Conservation (phyloP, 2,329 filamentous ascomycete species). For the Colletotrichum chlorophyti region DNA sequence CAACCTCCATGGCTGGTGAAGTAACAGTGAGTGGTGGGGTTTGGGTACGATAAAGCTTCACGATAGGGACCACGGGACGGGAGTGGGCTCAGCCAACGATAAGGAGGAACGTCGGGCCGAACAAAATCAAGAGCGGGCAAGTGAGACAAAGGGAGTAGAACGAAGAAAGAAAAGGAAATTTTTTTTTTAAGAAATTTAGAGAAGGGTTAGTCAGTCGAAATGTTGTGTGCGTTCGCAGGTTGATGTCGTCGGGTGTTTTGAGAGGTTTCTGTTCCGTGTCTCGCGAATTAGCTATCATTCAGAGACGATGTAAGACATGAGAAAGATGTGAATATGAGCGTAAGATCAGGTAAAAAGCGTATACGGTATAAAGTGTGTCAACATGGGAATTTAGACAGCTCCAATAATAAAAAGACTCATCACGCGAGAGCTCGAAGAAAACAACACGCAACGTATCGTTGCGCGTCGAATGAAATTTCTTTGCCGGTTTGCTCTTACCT, state of each 20-base stretch:
- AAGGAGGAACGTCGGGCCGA: neutral
- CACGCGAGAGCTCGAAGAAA: slow-evolving; percentile 37
- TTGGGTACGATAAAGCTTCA: neutral
- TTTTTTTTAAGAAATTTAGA: too few species aligned
- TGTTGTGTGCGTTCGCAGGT: slow-evolving; percentile 27
- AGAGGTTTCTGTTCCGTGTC: slow-evolving; percentile 7
- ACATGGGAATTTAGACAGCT: slow-evolving; percentile 76
- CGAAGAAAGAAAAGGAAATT: neutral
- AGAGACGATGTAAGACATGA: neutral
- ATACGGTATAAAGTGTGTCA: slow-evolving; percentile 64
- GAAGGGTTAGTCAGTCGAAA: neutral
- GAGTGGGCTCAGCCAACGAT: neutral
- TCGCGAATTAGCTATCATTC: slow-evolving; percentile 27
- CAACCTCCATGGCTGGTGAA: slow-evolving; percentile 44
- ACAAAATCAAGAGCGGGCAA: neutral
- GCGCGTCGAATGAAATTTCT: too few species aligned
- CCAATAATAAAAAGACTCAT: slow-evolving; percentile 69
- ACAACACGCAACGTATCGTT: too few species aligned
- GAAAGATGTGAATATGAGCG: neutral
- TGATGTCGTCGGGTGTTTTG: neutral
- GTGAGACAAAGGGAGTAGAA: neutral
- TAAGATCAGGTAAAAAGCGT: slow-evolving; percentile 58
- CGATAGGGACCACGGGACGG: slow-evolving; percentile 1
- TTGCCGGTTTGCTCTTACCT: slow-evolving; percentile 14
- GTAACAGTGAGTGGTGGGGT: slow-evolving; percentile 16